Base-by-base conservation (phyloP, 2,329 filamentous ascomycete genomes). In the Calonectria fujianensis region DNA sequence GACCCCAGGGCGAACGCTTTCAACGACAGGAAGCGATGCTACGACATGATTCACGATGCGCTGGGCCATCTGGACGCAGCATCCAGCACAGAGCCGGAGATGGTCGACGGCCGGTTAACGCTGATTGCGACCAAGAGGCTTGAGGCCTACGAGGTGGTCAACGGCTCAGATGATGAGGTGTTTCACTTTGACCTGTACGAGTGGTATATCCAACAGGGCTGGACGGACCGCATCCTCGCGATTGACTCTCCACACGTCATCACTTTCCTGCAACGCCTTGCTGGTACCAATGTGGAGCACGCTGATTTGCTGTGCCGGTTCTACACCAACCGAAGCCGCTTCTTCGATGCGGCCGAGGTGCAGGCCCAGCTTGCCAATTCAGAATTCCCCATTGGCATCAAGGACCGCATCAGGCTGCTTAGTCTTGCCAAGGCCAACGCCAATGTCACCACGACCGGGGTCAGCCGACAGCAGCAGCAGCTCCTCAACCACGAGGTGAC, bases 181-280 rank as follows among this genome's bases (percentile, higher is more conserved):
- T 99, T 99, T 87, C 94, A 98, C 83, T 97, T 95, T 75, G 95
- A 95, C 80, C 89, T 99, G n/a, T 99, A 98, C 83, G 96, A 98
- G 81, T 99, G 97, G 96, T 99, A 99, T 85, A 93, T 98, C 78
- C 86, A 90, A 69, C 93, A 96, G 83, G 94, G 94, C 24, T 96
- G 95, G 92, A 94, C 92, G 13, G 95, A 98, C 76, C 93, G 96
- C 18, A 90, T 99, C 35, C 91, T 99, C 41, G 92, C 94, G 45
- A 95, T 97, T 67, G 91, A 96, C 72, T 98, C 96, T 7, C 91
- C 93, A 0, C 96, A 96, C 80, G 95, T 98, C 32, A 91, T 97
- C 52, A 94, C 93, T 2, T 99, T 98, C 83, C 91, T 99, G 3
- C 90, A 95, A 81, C 93, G 94, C 69, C 93, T 95, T 74, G 94